Percentiles rank a stretch among this genome's conserved stretches.
Conservation (phyloP, 2,329 filamentous ascomycete genomes). For the Pseudogymnoascus sp. region DNA sequence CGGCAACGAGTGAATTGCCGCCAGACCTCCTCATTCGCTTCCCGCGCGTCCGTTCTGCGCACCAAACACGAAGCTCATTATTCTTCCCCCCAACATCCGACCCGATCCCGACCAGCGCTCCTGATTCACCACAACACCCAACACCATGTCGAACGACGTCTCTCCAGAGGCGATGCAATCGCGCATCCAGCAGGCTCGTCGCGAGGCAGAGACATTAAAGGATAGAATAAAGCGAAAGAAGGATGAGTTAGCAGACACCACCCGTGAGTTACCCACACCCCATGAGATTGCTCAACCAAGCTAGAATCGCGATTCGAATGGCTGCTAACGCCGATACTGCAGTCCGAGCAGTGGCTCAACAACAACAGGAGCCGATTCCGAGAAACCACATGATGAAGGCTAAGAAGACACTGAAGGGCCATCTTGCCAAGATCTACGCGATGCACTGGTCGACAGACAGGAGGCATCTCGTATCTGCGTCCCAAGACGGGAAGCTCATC, state of each 20-base stretch:
- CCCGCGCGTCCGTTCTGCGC: conserved; percentile 15
- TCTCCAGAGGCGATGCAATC: conserved; percentile 80
- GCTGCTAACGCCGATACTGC: conserved; percentile 16
- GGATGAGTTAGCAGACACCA: conserved; percentile 97
- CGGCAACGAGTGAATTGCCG: neutral
- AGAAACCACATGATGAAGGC: conserved; percentile 93
- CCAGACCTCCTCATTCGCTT: conserved; percentile 5
- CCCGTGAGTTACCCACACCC: conserved; percentile 57
- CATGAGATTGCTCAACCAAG: neutral
- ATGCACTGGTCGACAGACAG: conserved; percentile 99
- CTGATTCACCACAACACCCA: conserved; percentile 10
- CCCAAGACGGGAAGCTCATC: conserved; percentile 98
- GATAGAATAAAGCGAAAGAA: conserved; percentile 99
- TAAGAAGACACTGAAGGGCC: conserved; percentile 91
- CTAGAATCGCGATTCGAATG: neutral
- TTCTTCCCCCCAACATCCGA: conserved; percentile 2
- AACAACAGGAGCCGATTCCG: conserved; percentile 85
- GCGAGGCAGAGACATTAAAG: conserved; percentile 96
- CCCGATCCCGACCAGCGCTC: conserved; percentile 2
- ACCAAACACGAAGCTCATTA: conserved; percentile 10
- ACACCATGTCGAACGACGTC: conserved; percentile 43
- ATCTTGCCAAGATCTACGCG: conserved; percentile 98
- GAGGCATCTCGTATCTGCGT: conserved; percentile 92
- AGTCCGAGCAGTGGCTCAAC: conserved; percentile 90
- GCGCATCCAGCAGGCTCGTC: conserved; percentile 82